A percentile compares a stretch with the other conserved stretches of the same genome.
Evolutionary conservation across 768 basidiomycete species (phyloP).

Genomic region (Tricholoma matsutake): DNA sequence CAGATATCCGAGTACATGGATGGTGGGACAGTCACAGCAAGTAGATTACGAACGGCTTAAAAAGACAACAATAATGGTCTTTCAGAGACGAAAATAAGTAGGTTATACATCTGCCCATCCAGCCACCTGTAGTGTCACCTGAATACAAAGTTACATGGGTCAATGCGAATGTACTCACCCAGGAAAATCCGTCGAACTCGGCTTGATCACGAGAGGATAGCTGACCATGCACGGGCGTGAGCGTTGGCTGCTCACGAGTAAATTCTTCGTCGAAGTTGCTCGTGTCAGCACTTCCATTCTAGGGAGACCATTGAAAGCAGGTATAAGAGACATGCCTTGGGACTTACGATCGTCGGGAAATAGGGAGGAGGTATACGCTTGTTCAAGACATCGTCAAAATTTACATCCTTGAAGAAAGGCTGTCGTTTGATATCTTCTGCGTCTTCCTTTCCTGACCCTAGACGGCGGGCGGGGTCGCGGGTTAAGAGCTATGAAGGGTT

Average conservation of each 20-base stretch:
- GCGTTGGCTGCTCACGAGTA: slow-evolving; percentile 92
- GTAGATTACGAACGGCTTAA: slow-evolving; percentile 17
- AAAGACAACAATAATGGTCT: slow-evolving; percentile 21
- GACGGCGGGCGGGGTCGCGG: slow-evolving; percentile 84
- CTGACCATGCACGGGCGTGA: slow-evolving; percentile 96
- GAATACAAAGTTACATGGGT: not conserved
- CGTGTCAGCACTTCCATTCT: slow-evolving; percentile 85
- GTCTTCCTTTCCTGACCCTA: slow-evolving; percentile 89
- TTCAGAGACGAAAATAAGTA: slow-evolving; percentile 18
- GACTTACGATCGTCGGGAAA: slow-evolving; percentile 89
- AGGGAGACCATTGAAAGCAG: slow-evolving; percentile 7
- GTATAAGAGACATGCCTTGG: not conserved
- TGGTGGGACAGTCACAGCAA: slow-evolving; percentile 18
- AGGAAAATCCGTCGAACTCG: slow-evolving; percentile 97
- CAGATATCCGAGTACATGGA: slow-evolving; percentile 38
- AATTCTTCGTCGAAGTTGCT: slow-evolving; percentile 98
- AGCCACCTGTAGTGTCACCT: slow-evolving; percentile 37
- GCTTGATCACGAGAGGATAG: slow-evolving; percentile 86
- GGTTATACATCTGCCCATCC: slow-evolving; percentile 57
- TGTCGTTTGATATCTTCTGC: slow-evolving; percentile 97
- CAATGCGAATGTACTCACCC: slow-evolving; percentile 48
- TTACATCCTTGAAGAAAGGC: slow-evolving; percentile 98
- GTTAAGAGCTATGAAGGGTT: slow-evolving; percentile 67
- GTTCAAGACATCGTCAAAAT: slow-evolving; percentile 93
- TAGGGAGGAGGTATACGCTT: slow-evolving; percentile 98